Evolutionary conservation across 1,139 yeast species (phyloP), one percentile per base, ranked within the genome.

Genomic region (Sugiyamaella xylanicola): DNA sequence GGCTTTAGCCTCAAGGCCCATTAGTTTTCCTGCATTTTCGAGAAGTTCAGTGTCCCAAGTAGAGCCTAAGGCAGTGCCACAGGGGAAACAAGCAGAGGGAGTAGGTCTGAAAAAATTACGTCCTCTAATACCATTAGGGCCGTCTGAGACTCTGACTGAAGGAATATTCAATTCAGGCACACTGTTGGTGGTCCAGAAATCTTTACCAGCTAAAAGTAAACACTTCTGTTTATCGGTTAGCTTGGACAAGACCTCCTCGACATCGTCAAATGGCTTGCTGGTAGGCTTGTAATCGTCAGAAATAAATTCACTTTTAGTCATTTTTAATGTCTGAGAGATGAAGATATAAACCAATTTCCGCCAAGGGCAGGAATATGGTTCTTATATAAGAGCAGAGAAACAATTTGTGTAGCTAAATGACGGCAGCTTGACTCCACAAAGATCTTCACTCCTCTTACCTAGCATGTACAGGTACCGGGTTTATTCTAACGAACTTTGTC

Each of bases 101-200:
- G 74, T 70, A 36, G 77, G 69, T 56, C 75, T 71, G 63, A 79
- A 77, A 65, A 79, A 78, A 52, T 71, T 72, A 15, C 82, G 78
- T 37, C 84, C 84, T 56, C 84, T 70, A 37, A 80, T 72, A 56
- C 85, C 85, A 59, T 80, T 80, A 50, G 84, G 84, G 8, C 84
- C 84, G 65, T 81, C 84, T 5, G 77, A 70, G 47, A 72, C 60
- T 58, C 75, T 67, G 17, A 75, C 55, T 0, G 75, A 63, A 15
- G 77, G 77, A 44, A 82, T 71, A 29, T 71, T 70, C 51, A 80
- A 70, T 55, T 85, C 69, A 50, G 76, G 77, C 35, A 83, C 68
- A 4, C 80, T 73, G 25, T 69, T 72, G 0, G 87, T 82, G 63
- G 81, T 84, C 86, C 86, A 83, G 20, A 54, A 54, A 41, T 61